Base-by-base conservation (phyloP, 2,329 filamentous ascomycete genomes). In the Esteya vermicola region DNA sequence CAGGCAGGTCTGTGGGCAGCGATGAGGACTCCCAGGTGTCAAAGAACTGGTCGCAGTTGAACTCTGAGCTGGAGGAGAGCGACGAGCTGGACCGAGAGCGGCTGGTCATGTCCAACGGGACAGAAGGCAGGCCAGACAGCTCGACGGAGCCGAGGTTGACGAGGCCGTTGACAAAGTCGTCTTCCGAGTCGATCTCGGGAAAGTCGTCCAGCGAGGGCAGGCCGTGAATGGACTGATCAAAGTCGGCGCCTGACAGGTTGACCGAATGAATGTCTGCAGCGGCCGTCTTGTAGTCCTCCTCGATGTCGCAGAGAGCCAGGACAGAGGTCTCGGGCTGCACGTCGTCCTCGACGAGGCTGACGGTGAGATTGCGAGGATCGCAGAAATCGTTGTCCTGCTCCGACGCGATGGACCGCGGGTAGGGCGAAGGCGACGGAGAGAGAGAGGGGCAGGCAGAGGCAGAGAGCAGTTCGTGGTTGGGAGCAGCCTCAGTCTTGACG, bases 111-210 rank as follows among this genome's bases (percentile, higher is more conserved):
- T 49, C 47, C 2, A 30, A 21, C 4, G 36, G 21, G 0, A 44
- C 31, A 5, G 42, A 46, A 21, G 38, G 77, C 36, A 70, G 63
- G 30, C 65, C 61, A 18, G 45, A 41, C 34, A 41, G 30, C 22
- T 72, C 67, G 21, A 58, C 59, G n/a, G n/a, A n/a, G 42, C 59
- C 57, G 48, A 86, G 80, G 53, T 84, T 76, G 47, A 85, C 78
- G 9, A 93, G 71, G 41, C 73, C 72, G 56, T 75, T 79, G 51
- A 76, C 72, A 52, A 93, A 85, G 56, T 91, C 85, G 70, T 93
- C 85, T 52, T 94, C 88, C 1, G 83, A 86, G 57, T 94, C 88
- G 42, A 94, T 71, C 52, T 93, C 86, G 20, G 88, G 91, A 49
- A 93, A 75, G 48, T 85, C 82, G 58, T 93, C 84, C 50, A 93